These are phyloP conservation scores for Chytridium lagenaria DNA, from an alignment of 371 early-diverging fungal genomes.

Conservation along the genomic window DNA sequence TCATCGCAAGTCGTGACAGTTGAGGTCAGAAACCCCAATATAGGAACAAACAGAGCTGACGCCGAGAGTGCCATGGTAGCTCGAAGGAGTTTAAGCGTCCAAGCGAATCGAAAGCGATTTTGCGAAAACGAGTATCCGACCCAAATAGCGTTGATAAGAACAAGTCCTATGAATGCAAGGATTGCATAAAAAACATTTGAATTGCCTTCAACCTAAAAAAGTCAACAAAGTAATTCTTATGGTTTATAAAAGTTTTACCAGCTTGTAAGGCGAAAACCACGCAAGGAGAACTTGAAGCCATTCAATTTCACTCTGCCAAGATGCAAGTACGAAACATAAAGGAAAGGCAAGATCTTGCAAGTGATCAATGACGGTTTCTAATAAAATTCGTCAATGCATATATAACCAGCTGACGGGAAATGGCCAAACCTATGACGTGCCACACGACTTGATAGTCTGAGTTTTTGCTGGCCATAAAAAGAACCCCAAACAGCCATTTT, in stretches of 20 bases:
- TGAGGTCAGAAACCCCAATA: slow-evolving; percentile 33
- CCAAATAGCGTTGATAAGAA: slow-evolving; percentile 37
- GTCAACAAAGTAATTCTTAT: neutral
- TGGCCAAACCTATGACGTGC: neutral
- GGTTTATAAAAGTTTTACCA: slow-evolving; percentile 20
- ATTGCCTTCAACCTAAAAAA: slow-evolving; percentile 4
- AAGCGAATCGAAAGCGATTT: slow-evolving; percentile 48
- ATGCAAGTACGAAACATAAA: slow-evolving; percentile 30
- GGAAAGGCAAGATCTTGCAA: slow-evolving; percentile 46
- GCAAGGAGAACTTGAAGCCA: slow-evolving; percentile 38
- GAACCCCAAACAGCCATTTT: slow-evolving; percentile 35
- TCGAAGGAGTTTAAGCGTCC: slow-evolving; percentile 47
- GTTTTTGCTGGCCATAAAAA: slow-evolving; percentile 35
- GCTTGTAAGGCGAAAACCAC: slow-evolving; percentile 36
- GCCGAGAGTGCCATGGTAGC: slow-evolving; percentile 39
- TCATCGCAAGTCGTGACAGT: slow-evolving; percentile 26
- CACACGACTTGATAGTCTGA: neutral
- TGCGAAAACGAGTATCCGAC: slow-evolving; percentile 47
- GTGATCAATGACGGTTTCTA: slow-evolving; percentile 40
- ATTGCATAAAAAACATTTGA: slow-evolving; percentile 26
- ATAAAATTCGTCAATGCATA: too few relatives aligned
- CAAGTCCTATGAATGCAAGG: slow-evolving; percentile 25
- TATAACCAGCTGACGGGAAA: too few relatives aligned
- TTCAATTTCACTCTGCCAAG: slow-evolving; percentile 40
- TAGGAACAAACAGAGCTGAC: slow-evolving; percentile 43